Conservation (phyloP, 1,139 yeast genomes). For the Sugiyamaella grinbergsii region DNA sequence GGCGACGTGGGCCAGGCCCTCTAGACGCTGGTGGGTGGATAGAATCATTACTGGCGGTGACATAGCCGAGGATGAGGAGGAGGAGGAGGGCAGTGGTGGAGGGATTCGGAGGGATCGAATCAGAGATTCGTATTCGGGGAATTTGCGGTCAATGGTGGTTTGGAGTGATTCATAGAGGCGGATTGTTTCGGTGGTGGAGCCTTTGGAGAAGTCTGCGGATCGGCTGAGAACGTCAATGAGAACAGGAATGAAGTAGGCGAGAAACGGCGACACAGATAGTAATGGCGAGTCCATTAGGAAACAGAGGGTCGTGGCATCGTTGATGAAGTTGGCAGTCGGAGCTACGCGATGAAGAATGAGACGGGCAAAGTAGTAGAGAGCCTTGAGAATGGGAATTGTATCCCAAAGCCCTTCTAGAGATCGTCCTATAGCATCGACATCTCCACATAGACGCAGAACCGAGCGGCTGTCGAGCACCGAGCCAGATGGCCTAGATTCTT, state of each 20-base stretch:
- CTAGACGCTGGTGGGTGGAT: conserved; percentile 26
- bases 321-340: conserved; percentile 22
- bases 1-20: conserved; percentile 34
- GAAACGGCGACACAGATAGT: conserved; percentile 36
- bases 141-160: conserved; percentile 27
- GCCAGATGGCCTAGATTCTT: conserved; percentile 11
- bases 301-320: conserved; percentile 25
- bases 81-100: conserved; percentile 1
- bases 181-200: conserved; percentile 13
- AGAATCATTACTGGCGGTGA: conserved; percentile 10
- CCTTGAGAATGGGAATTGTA: conserved; percentile 37
- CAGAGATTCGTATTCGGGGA: conserved; percentile 28
- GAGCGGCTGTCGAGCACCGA: conserved; percentile 10
- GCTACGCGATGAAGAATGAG: conserved; percentile 25
- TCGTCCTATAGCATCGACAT: conserved; percentile 21
- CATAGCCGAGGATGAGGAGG: background rate
- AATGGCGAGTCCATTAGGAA: conserved; percentile 36
- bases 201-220: conserved; percentile 1
- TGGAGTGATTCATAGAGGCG: conserved; percentile 28
- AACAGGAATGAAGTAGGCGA: conserved; percentile 32
- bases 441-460: conserved; percentile 17
- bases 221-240: conserved; percentile 27
- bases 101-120: conserved; percentile 12
- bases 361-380: conserved; percentile 34
- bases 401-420: conserved; percentile 36